Conservation (phyloP, 164 flowering plant species). For the Nymphaea colorata region DNA sequence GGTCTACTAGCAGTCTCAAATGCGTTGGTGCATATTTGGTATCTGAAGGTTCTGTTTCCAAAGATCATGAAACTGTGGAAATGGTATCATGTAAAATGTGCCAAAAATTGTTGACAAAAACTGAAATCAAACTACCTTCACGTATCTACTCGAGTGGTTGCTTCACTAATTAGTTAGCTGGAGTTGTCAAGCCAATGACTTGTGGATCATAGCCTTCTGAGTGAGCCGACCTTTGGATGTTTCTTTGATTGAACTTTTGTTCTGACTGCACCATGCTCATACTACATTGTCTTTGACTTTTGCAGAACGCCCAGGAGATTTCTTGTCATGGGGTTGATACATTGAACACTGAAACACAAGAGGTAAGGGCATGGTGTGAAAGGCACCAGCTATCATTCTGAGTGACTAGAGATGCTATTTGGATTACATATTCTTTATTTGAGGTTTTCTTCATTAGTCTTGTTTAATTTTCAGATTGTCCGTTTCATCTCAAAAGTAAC, state of each 20-base stretch:
- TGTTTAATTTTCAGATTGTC: slow-evolving; percentile 35
- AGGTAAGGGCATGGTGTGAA: slow-evolving; percentile 30
- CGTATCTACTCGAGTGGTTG: too few species aligned
- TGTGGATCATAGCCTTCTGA: too few species aligned
- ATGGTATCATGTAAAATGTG: too few species aligned
- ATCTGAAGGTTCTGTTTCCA: background rate
- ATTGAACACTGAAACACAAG: slow-evolving; percentile 67
- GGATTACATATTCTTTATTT: background rate
- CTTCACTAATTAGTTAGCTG: too few species aligned
- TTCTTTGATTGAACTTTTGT: too few species aligned
- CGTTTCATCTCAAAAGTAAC: slow-evolving; percentile 87
- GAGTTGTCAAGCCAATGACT: too few species aligned
- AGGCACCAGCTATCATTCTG: background rate
- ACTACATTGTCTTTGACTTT: background rate
- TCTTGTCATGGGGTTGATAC: slow-evolving; percentile 90
- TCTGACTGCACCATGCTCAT: too few species aligned
- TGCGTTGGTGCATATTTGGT: background rate
- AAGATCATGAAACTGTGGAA: too few species aligned
- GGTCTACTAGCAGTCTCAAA: background rate
- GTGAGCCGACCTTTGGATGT: too few species aligned
- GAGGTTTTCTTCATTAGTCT: background rate
- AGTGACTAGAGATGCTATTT: background rate
- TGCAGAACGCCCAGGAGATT: slow-evolving; percentile 71
- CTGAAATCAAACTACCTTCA: too few species aligned
- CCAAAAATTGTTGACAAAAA: too few species aligned